phyloP scores from a whole-genome alignment of 2,329 filamentous ascomycete genomes.

The Diaporthe ampelina region DNA sequence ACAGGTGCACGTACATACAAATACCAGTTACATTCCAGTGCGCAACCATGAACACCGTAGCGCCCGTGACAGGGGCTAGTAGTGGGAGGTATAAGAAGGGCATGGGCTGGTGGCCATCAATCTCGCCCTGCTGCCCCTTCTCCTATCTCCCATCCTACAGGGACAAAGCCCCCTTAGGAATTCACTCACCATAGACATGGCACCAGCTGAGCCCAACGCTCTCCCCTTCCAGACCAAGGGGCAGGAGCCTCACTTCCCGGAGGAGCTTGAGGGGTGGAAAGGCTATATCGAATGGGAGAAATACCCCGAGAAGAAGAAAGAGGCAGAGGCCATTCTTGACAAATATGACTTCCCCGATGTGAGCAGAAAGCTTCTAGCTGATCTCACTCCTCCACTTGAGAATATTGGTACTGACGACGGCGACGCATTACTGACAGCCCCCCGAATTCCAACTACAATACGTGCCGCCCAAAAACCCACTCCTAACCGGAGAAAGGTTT shows the following conservation, averaged over 20 bases:
- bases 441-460: constrained; percentile 70
- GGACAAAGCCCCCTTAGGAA: not conserved
- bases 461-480: constrained; percentile 69
- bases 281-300: constrained; percentile 79
- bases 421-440: constrained; percentile 46
- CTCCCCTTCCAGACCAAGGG: constrained; percentile 34
- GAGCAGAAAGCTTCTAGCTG: constrained; percentile 17
- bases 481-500: constrained; percentile 69
- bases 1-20: not conserved
- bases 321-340: constrained; percentile 68
- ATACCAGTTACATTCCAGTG: not conserved
- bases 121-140: not conserved
- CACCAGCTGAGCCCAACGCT: constrained; percentile 34
- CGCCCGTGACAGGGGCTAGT: not conserved
- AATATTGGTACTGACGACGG: constrained; percentile 40
- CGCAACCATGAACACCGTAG: constrained; percentile 8
- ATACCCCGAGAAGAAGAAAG: constrained; percentile 76
- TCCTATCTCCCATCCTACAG: not conserved
- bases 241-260: constrained; percentile 34
- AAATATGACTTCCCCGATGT: constrained; percentile 62
- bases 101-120: not conserved
- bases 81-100: not conserved
- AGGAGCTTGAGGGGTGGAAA: constrained; percentile 51
- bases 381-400: not conserved
- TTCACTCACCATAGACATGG: constrained; percentile 6